Conservation (phyloP, 495 filamentous ascomycete species). For the Glutinoglossum americanum region DNA sequence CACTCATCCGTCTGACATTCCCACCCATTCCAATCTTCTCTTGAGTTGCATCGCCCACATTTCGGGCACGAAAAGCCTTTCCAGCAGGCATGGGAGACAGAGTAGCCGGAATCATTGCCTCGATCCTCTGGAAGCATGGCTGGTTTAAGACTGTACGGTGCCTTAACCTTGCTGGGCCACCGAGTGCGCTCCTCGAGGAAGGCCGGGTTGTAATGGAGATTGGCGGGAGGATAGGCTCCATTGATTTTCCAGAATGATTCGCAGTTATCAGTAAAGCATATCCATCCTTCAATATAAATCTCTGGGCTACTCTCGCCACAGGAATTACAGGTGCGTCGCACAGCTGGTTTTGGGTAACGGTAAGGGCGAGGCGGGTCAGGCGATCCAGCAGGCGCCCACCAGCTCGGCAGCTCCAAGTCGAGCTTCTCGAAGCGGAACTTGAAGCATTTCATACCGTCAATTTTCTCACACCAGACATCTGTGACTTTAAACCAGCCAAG, state of each 20-base stretch:
- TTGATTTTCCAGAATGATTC: slow-evolving; percentile 30
- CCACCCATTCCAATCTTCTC: slow-evolving; percentile 43
- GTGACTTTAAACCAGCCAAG: slow-evolving; percentile 55
- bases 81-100: slow-evolving; percentile 22
- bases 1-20: slow-evolving; percentile 33
- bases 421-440: slow-evolving; percentile 55
- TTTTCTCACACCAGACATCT: slow-evolving; percentile 47
- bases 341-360: not conserved
- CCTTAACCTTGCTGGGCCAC: slow-evolving; percentile 19
- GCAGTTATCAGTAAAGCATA: slow-evolving; percentile 42
- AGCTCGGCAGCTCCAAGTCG: slow-evolving; percentile 32
- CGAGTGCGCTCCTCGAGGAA: slow-evolving; percentile 31
- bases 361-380: slow-evolving; percentile 3
- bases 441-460: slow-evolving; percentile 21
- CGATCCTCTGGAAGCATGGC: slow-evolving; percentile 18
- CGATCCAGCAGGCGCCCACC: slow-evolving; percentile 36
- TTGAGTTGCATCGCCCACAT: slow-evolving; percentile 43
- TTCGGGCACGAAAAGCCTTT: slow-evolving; percentile 51
- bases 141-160: slow-evolving; percentile 18
- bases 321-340: slow-evolving; percentile 13
- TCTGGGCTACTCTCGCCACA: slow-evolving; percentile 21
- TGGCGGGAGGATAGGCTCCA: slow-evolving; percentile 7
- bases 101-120: slow-evolving; percentile 14
- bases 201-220: slow-evolving; percentile 28
- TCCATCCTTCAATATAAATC: slow-evolving; percentile 40